A percentile compares a stretch with the other conserved stretches of the same genome.
These are phyloP conservation scores for Leccinum subtestaceum DNA, from an alignment of 768 basidiomycete genomes.

Conservation along the genomic window DNA sequence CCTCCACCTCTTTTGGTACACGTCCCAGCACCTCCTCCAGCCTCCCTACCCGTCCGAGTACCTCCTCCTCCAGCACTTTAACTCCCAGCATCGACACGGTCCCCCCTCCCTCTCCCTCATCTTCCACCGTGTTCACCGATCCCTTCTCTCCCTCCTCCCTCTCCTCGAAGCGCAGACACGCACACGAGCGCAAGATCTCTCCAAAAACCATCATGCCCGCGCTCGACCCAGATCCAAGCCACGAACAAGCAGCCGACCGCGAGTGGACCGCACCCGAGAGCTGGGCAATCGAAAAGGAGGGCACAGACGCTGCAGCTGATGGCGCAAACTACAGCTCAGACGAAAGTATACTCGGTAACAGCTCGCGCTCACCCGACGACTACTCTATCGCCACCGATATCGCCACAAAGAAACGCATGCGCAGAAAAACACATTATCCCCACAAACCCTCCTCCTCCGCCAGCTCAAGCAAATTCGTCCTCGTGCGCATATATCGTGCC, in stretches of 20 bases:
- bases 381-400: conserved; percentile 12
- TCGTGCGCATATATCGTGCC: conserved; percentile 74
- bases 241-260: conserved; percentile 24
- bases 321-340: conserved; percentile 43
- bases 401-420: conserved; percentile 19
- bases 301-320: conserved; percentile 34
- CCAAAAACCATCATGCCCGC: conserved; percentile 41
- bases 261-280: conserved; percentile 74
- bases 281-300: conserved; percentile 65
- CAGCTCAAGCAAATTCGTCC: conserved; percentile 36
- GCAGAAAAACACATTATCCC: conserved; percentile 24
- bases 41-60: conserved; percentile 17
- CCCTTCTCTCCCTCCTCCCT: conserved; percentile 32
- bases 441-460: conserved; percentile 17
- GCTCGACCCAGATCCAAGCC: conserved; percentile 9
- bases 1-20: conserved; percentile 7
- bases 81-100: conserved; percentile 36
- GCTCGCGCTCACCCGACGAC: conserved; percentile 17
- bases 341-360: conserved; percentile 23
- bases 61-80: conserved; percentile 16
- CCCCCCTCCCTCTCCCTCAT: conserved; percentile 38
- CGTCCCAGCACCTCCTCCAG: conserved; percentile 25
- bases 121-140: conserved; percentile 32
- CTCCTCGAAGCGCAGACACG: conserved; percentile 22
- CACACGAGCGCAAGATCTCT: conserved; percentile 44